These are phyloP conservation scores for Polyplosphaeria fusca DNA, from an alignment of 495 filamentous ascomycete genomes.

Conservation along the genomic window DNA sequence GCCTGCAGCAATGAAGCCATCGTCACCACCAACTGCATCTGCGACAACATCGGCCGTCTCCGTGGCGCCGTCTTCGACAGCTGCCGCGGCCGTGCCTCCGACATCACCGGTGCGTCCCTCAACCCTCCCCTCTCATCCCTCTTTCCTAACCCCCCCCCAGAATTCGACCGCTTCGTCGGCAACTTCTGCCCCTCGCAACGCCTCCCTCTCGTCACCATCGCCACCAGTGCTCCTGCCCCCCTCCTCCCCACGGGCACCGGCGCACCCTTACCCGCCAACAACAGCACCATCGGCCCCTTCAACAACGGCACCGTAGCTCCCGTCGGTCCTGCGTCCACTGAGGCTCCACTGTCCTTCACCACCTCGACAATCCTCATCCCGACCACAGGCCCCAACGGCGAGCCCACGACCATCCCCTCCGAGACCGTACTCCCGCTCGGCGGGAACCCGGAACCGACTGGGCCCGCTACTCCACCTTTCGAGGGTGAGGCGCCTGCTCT, in stretches of 20 bases:
- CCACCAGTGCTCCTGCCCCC: neutral
- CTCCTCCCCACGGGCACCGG: neutral
- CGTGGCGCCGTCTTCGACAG: slow-evolving; percentile 1
- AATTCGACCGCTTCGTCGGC: slow-evolving; percentile 2
- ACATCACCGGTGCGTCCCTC: neutral
- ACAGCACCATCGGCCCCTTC: neutral
- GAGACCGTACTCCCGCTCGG: neutral
- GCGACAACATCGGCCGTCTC: slow-evolving; percentile 3
- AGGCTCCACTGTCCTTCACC: neutral
- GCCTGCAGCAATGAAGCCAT: neutral
- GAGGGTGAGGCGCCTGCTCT: slow-evolving; percentile 11
- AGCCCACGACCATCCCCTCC: slow-evolving; percentile 4
- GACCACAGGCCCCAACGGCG: slow-evolving; percentile 16
- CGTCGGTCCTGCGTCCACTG: neutral
- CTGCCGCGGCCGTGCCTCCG: neutral
- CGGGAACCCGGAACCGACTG: neutral
- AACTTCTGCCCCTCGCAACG: slow-evolving; percentile 1
- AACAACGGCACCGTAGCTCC: slow-evolving; percentile 1
- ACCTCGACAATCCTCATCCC: slow-evolving; percentile 10
- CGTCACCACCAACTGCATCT: slow-evolving; percentile 25
- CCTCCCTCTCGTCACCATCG: neutral
- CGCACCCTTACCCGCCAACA: neutral
- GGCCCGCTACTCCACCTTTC: slow-evolving; percentile 1
- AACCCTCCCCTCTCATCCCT: neutral
- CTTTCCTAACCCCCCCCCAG: neutral